Base-by-base conservation (phyloP, 805 yeast genomes). In the Pichia insulana region DNA sequence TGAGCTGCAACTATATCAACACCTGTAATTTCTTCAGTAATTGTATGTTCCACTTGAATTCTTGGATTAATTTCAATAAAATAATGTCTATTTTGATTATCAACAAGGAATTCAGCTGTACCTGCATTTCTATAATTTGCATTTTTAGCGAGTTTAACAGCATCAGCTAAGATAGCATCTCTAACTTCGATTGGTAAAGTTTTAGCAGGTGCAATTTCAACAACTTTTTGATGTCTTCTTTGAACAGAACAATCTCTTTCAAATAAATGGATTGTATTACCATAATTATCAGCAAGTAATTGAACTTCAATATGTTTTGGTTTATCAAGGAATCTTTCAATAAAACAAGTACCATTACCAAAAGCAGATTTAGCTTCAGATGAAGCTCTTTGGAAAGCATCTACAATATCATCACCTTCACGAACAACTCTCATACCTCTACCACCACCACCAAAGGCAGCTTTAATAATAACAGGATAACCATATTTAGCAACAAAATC, bases 371-470 rank as follows among this genome's bases (percentile, higher is more conserved):
- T 73, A 47, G 97, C 97, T 71, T 90, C 98, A 36, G 95, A 83
- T 26, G 83, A 78, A 30, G 97, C 97, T 67, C 98, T 82, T 57
- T 73, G 68, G 70, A 92, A 90, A 30, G 97, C 97, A 62, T 90
- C 97, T 36, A 62, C 81, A 46, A 90, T 77, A 63, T 81, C 86
- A 55, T 92, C 98, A 56, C 96, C 97, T 65, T 90, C 96, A 58
- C 94, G 74, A 36, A 90, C 98, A 40, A 90, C 98, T 70, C 98
- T 81, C 97, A 90, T 92, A 76, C 98, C 98, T 69, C 97, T 80
- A 61, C 98, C 98, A 73, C 98, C 98, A 69, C 98, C 98, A 63
- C 98, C 98, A 59, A 84, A 92, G 31, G 98, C 98, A 37, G 98
- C 98, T 68, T 90, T 90, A 68, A 90, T 88, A 66, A 90, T 90